phyloP scores from a whole-genome alignment of 2,329 filamentous ascomycete species.

The Cladosporium halotolerans region DNA sequence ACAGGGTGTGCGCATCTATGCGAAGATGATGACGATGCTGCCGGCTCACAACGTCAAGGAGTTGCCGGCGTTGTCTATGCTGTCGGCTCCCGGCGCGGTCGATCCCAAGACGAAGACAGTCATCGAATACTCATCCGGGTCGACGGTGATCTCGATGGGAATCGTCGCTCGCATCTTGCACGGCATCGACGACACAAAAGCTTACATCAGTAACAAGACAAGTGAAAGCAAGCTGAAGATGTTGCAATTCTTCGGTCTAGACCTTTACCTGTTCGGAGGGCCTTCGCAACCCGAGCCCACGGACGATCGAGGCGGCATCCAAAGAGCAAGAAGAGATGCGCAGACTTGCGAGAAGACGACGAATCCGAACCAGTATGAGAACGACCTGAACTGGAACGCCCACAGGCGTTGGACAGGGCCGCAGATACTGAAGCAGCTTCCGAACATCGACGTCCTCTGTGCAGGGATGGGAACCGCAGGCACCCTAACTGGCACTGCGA shows the following conservation, averaged over 20 bases:
- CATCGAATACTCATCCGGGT: conserved; percentile 57
- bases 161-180: conserved; percentile 49
- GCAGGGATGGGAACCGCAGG: conserved; percentile 90
- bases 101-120: conserved; percentile 41
- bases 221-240: conserved; percentile 47
- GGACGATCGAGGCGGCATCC: conserved; percentile 50
- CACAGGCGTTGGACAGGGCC: conserved; percentile 77
- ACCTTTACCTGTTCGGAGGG: conserved; percentile 53
- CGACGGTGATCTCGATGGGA: conserved; percentile 56
- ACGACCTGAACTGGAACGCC: conserved; percentile 73
- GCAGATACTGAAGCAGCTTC: conserved; percentile 73
- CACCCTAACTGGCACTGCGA: conserved; percentile 74
- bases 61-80: conserved; percentile 46
- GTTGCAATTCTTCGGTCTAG: conserved; percentile 55
- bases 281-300: conserved; percentile 52
- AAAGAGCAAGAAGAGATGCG: conserved; percentile 40
- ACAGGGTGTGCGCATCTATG: conserved; percentile 57
- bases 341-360: conserved; percentile 38
- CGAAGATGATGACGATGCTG: conserved; percentile 61
- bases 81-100: background rate
- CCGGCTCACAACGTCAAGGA: conserved; percentile 61
- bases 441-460: conserved; percentile 72
- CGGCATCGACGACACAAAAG: conserved; percentile 46
- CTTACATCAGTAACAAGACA: conserved; percentile 56
- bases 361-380: conserved; percentile 79